Base-by-base conservation (phyloP, 805 yeast genomes). In the Helenozyma rhizophorensis region DNA sequence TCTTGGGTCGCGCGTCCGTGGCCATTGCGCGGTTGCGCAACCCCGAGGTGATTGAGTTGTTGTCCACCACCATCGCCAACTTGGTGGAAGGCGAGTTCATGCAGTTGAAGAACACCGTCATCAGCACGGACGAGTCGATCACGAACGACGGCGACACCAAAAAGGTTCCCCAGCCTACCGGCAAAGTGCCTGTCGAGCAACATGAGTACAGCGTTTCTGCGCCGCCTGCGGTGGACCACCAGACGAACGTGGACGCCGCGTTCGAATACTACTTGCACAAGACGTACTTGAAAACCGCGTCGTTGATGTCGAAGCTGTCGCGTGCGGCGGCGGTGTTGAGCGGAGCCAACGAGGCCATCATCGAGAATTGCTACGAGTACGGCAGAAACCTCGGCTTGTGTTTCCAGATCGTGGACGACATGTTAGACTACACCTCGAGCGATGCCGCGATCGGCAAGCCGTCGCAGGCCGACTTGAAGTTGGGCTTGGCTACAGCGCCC, bases 81-180 rank as follows among this genome's bases (percentile, higher is more conserved):
- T 70, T 93, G 39, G 97, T 93, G 1, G 98, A 93, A 63, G 98
- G 98, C 31, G 98, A 93, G 63, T 90, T 93, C 57, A 93, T 93
- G 97, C 98, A 93, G 64, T 74, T 93, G 67, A 89, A 90, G 49
- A 93, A 93, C 61, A 87, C 96, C 0, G 93, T 89, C 6, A 64
- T 83, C 25, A 60, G 49, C 38, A 45, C 45, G 28, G 74, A 68
- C 39, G 76, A 75, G 21, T 53, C 69, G 31, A 58, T 68, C 14
- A 64, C 70, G 37, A 85, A 74, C 41, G 74, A 64, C 34, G 70
- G 71, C 3, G 73, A 65, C 31, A 30, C 51, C 28, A 50, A 73
- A 59, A 42, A 45, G 19, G 58, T 76, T 11, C 87, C 87, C 4
- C 46, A 50, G 10, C 72, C 81, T 24, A 75, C 85, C 0, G 84